phyloP scores from a whole-genome alignment of 1,139 yeast genomes.

The Geotrichum fermentans region DNA sequence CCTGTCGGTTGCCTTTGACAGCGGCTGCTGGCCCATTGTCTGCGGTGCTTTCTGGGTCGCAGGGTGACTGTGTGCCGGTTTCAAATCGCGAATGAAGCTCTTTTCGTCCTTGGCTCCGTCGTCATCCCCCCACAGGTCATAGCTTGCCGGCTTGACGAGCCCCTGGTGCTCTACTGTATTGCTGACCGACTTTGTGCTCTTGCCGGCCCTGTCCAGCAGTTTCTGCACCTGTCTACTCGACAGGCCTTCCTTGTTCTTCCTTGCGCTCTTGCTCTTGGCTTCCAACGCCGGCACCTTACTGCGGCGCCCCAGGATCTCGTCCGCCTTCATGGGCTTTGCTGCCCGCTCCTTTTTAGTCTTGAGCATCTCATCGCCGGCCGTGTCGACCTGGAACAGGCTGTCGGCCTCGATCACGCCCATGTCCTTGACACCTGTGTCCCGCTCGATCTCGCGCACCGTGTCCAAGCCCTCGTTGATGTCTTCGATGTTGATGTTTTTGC shows the following conservation, averaged over 20 bases:
- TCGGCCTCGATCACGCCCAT: slow-evolving; percentile 27
- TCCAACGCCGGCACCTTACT: slow-evolving; percentile 71
- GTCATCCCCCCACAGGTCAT: slow-evolving; percentile 58
- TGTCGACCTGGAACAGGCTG: slow-evolving; percentile 69
- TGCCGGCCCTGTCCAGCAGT: slow-evolving; percentile 75
- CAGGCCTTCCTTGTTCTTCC: slow-evolving; percentile 51
- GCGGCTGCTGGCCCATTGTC: slow-evolving; percentile 56
- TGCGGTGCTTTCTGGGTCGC: slow-evolving; percentile 26
- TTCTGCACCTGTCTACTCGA: slow-evolving; percentile 61
- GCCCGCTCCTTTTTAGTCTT: slow-evolving; percentile 38
- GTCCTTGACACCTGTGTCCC: slow-evolving; percentile 39
- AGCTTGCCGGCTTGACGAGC: slow-evolving; percentile 46
- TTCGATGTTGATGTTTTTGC: slow-evolving; percentile 83
- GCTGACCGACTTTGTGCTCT: slow-evolving; percentile 39
- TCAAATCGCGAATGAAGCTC: slow-evolving; percentile 22
- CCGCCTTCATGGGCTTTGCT: slow-evolving; percentile 50
- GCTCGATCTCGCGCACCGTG: slow-evolving; percentile 60
- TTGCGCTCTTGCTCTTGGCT: slow-evolving; percentile 39
- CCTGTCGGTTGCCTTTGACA: slow-evolving; percentile 38
- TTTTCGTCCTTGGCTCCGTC: background rate
- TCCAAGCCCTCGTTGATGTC: slow-evolving; percentile 73
- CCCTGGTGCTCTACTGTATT: slow-evolving; percentile 56
- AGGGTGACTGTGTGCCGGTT: slow-evolving; percentile 23
- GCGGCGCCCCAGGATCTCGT: slow-evolving; percentile 69
- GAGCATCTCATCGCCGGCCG: slow-evolving; percentile 50